A percentile compares a stretch with the other conserved stretches of the same genome.
Conservation (phyloP, 2,329 filamentous ascomycete species). For the Arthrobotrys pseudoclavata region DNA sequence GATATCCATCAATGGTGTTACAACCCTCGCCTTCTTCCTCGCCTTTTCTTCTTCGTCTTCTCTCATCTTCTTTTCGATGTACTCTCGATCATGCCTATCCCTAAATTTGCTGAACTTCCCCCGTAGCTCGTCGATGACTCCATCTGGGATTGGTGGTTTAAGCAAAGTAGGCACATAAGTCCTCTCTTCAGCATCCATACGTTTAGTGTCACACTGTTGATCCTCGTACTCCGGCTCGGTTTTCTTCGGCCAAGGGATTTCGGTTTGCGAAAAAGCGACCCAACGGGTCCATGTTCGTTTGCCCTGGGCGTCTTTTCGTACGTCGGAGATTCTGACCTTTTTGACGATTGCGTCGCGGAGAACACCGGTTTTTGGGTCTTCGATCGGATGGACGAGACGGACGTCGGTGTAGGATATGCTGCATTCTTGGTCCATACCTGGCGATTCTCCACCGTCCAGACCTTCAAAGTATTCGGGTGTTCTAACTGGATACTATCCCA, state of each 20-base stretch:
- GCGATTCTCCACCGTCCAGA: conserved; percentile 65
- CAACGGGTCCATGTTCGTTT: conserved; percentile 72
- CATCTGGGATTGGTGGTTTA: conserved; percentile 80
- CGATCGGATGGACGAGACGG: conserved; percentile 83
- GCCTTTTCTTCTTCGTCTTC: conserved; percentile 70
- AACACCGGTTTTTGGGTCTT: conserved; percentile 75
- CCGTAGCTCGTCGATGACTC: conserved; percentile 86
- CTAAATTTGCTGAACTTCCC: conserved; percentile 86
- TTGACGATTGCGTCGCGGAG: conserved; percentile 83
- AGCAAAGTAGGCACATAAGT: conserved; percentile 85
- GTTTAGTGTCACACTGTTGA: conserved; percentile 77
- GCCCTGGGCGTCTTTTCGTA: conserved; percentile 70
- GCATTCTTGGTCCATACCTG: conserved; percentile 69
- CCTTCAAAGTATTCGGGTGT: conserved; percentile 57
- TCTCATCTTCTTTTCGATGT: conserved; percentile 74
- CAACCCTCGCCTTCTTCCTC: conserved; percentile 65
- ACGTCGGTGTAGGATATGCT: conserved; percentile 78
- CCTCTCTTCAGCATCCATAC: conserved; percentile 79
- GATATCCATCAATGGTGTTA: conserved; percentile 73
- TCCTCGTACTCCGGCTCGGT: conserved; percentile 71
- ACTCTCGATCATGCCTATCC: conserved; percentile 82
- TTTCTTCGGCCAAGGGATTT: conserved; percentile 80
- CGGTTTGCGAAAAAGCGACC: conserved; percentile 76
- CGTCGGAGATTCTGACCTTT: conserved; percentile 73
- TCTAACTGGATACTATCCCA: conserved; percentile 46